A percentile compares a stretch with the other conserved stretches of the same genome.
phyloP scores from a whole-genome alignment of 768 basidiomycete genomes.

The Cytidiella melzeri region DNA sequence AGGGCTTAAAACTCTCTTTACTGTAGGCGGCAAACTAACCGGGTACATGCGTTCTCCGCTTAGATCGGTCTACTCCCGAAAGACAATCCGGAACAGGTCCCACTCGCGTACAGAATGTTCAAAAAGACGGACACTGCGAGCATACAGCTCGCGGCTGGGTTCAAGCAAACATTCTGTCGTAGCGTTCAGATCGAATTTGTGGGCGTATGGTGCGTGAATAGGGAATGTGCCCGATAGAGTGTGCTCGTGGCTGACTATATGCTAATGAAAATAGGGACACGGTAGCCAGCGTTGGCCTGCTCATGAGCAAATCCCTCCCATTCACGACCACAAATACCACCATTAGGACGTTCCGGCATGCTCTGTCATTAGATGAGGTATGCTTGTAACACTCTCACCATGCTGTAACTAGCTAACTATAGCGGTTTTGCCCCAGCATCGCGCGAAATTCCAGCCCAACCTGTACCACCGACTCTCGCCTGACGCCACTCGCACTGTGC shows the following conservation, averaged over 20 bases:
- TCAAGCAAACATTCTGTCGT: conserved; percentile 67
- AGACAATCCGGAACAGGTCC: conserved; percentile 63
- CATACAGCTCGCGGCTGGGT: conserved; percentile 48
- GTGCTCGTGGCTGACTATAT: too few relatives aligned
- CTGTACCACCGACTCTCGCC: conserved; percentile 46
- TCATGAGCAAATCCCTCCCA: conserved; percentile 56
- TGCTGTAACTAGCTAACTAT: background rate
- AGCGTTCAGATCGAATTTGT: conserved; percentile 71
- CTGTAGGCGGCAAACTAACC: too few relatives aligned
- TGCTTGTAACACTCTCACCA: conserved; percentile 7
- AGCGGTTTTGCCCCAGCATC: too few relatives aligned
- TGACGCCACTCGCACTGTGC: conserved; percentile 4
- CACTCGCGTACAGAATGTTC: conserved; percentile 74
- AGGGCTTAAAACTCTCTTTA: background rate
- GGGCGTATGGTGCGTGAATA: conserved; percentile 60
- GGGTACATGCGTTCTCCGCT: background rate
- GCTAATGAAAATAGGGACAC: conserved; percentile 63
- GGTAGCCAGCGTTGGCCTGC: conserved; percentile 65
- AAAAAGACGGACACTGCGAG: conserved; percentile 42
- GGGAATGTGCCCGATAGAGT: too few relatives aligned
- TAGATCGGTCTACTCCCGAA: conserved; percentile 67
- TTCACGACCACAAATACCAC: conserved; percentile 58
- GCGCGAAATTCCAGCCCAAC: conserved; percentile 61
- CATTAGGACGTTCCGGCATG: conserved; percentile 72
- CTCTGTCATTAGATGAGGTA: conserved; percentile 73